These are phyloP conservation scores for Hemerocallis citrina DNA, from an alignment of 106 monocot species.

Conservation along the genomic window DNA sequence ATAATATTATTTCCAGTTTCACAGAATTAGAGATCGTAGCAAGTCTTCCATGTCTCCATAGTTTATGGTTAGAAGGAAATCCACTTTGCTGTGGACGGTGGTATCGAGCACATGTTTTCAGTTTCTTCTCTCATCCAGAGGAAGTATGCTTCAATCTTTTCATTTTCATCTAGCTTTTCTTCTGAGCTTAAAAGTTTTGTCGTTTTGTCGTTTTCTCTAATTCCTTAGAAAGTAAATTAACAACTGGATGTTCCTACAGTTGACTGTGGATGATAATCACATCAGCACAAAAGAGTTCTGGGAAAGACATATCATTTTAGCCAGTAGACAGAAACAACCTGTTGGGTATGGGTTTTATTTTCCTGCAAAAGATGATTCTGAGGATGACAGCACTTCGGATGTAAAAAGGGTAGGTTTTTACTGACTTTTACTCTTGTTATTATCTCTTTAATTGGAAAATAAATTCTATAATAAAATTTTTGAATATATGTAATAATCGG, in stretches of 20 bases:
- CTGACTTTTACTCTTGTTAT: background rate
- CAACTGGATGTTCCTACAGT: slow-evolving; percentile 28
- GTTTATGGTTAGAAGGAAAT: slow-evolving; percentile 92
- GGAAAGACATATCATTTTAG: slow-evolving; percentile 74
- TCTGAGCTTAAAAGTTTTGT: background rate
- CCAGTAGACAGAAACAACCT: slow-evolving; percentile 75
- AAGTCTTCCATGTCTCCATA: slow-evolving; percentile 56
- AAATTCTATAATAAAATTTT: too few species aligned
- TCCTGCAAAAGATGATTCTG: slow-evolving; percentile 64
- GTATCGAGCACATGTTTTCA: slow-evolving; percentile 80
- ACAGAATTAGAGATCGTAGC: slow-evolving; percentile 74
- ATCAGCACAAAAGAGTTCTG: slow-evolving; percentile 80
- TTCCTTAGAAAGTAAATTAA: background rate
- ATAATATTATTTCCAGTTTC: slow-evolving; percentile 88
- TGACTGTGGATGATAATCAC: slow-evolving; percentile 69
- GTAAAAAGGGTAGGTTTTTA: slow-evolving; percentile 31
- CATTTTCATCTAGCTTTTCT: background rate
- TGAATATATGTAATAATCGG: background rate
- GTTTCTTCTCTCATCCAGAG: slow-evolving; percentile 58
- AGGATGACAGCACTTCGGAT: slow-evolving; percentile 18
- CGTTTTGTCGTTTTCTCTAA: background rate
- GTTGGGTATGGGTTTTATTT: slow-evolving; percentile 93
- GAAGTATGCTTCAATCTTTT: slow-evolving; percentile 29
- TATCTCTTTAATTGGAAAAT: background rate
- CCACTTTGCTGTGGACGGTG: slow-evolving; percentile 80